Evolutionary conservation across 2,329 filamentous ascomycete species (phyloP).

Genomic region (Xylaria hypoxylon): DNA sequence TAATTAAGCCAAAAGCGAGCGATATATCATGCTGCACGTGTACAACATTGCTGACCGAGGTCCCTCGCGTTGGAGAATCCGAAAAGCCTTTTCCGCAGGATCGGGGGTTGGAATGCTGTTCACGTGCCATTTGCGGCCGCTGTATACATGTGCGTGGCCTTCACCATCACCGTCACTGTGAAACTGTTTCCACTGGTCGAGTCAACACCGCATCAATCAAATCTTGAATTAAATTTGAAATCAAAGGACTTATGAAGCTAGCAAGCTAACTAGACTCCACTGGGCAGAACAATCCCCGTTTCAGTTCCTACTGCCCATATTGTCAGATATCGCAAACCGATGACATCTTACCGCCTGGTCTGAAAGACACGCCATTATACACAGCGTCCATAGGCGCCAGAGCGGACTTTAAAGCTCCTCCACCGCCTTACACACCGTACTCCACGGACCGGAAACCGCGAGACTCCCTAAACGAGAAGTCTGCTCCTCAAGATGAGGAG

Average conservation of each 20-base stretch:
- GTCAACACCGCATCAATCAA: constrained; percentile 16
- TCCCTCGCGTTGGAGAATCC: constrained; percentile 63
- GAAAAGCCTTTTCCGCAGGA: constrained; percentile 72
- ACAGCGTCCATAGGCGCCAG: constrained; percentile 54
- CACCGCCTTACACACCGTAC: constrained; percentile 55
- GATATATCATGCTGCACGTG: constrained; percentile 75
- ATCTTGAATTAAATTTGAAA: constrained; percentile 12
- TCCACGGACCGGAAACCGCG: constrained; percentile 38
- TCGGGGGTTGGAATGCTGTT: constrained; percentile 75
- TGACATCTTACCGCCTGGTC: constrained; percentile 68
- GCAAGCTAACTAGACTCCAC: constrained; percentile 26
- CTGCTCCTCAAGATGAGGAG: constrained; percentile 43
- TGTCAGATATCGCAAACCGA: constrained; percentile 75
- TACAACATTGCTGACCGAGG: constrained; percentile 68
- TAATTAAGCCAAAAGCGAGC: constrained; percentile 34
- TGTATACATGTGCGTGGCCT: constrained; percentile 70
- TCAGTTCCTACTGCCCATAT: constrained; percentile 76
- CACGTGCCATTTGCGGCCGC: constrained; percentile 75
- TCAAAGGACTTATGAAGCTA: constrained; percentile 14
- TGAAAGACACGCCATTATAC: constrained; percentile 77
- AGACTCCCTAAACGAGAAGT: constrained; percentile 49
- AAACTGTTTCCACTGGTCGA: neutral
- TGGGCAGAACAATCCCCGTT: constrained; percentile 71
- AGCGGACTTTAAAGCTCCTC: constrained; percentile 45
- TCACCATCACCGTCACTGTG: constrained; percentile 8